Base-by-base conservation (phyloP, 164 flowering plant genomes). In the Annona cherimola region DNA sequence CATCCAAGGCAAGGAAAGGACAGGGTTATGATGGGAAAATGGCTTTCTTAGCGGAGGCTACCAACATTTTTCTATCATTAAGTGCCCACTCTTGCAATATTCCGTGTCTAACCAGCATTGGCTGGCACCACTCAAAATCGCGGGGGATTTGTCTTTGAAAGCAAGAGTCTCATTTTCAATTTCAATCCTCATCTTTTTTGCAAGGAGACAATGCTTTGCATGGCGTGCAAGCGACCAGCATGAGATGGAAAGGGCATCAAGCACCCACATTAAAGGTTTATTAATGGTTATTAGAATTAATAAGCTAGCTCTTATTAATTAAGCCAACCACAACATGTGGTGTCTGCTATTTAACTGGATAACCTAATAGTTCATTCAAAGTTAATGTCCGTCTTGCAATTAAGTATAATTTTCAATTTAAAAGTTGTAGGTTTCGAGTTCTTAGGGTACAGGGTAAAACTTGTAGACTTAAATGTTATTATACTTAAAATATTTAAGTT, bases 151-250 rank as follows among this genome's bases (percentile, higher is more conserved):
- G 57, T 50, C 57, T 50, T 50, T 50, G 57, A 50, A 50, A 5
- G 14, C 57, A 50, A 50, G 18, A 6, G 57, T 0, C 57, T 11
- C 3, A 4, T 50, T 2, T 50, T 50, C 3, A 7, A 11, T 64
- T 39, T 64, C 16, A 5, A 64, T 41, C 19, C 64, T 19, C 19
- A 61, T 26, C 8, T 12, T 40, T 9, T n/a, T 3, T 61, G 26
- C 4, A 16, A 61, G 7, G 20, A 61, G 26, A 18, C 1, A n/a
- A 63, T 63, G 12, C 67, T 35, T 63, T 40, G 67, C 67, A 12
- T 63, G 67, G 43, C 43, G 67, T 40, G 67, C 41, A 64, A 39
- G 67, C 45, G 45, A 64, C 67, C 67, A 64, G 6, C 39, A 64
- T 41, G 67, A 41, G 18, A 41, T 64, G 45, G 44, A 64, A 64